A percentile compares a stretch with the other conserved stretches of the same genome.
Conservation (phyloP, 148 eudicot species). For the Amaranthus cruentus region DNA sequence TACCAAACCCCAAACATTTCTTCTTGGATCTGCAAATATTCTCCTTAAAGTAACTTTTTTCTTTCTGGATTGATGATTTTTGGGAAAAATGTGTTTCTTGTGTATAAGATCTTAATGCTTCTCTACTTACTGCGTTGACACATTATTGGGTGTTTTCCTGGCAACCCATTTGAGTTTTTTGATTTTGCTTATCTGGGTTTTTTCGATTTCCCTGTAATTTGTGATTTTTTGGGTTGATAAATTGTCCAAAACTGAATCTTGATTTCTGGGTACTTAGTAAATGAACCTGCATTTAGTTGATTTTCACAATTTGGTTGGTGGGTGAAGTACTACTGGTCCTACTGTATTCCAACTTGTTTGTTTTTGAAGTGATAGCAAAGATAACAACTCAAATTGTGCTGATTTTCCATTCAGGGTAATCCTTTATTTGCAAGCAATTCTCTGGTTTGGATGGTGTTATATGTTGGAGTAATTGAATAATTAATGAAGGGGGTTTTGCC, state of each 20-base stretch:
- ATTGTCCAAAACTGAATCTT: not conserved
- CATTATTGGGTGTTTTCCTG: conserved; percentile 6
- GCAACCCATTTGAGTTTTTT: conserved; percentile 25
- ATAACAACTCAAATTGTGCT: not conserved
- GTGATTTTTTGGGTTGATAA: conserved; percentile 5
- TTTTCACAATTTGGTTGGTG: conserved; percentile 17
- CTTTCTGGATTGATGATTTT: conserved; percentile 3
- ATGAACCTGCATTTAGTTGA: conserved; percentile 17
- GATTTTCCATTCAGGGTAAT: conserved; percentile 10
- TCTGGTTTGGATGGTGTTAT: conserved; percentile 3
- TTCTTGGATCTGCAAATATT: conserved; percentile 49
- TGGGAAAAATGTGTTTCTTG: too few species aligned
- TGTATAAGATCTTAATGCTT: conserved; percentile 4
- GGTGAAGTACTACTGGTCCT: not conserved
- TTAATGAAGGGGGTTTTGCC: not conserved
- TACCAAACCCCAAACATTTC: conserved; percentile 26
- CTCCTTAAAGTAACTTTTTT: conserved; percentile 11
- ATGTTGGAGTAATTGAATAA: not conserved
- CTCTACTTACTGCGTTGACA: conserved; percentile 8
- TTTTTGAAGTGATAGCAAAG: not conserved
- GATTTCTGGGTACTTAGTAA: conserved; percentile 1
- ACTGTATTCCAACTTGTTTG: not conserved
- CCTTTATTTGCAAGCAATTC: not conserved
- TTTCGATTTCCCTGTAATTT: conserved; percentile 21
- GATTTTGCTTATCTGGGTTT: conserved; percentile 28